Conservation (phyloP, 2,329 filamentous ascomycete species). For the Cladorrhinum sp. region DNA sequence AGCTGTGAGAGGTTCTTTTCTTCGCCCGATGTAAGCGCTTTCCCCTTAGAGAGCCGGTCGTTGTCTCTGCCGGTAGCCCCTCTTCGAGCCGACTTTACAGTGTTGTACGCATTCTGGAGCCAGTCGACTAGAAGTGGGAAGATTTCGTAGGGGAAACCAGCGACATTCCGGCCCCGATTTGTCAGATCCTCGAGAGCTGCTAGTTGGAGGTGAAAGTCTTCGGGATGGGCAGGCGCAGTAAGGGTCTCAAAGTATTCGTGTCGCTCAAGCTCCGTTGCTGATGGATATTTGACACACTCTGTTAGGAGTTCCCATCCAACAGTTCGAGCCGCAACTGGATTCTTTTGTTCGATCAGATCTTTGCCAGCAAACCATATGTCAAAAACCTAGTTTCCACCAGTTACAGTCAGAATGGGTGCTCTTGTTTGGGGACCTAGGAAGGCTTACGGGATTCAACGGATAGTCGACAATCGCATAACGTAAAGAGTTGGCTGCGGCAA, state of each 20-base stretch:
- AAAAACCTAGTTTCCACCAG: conserved; percentile 36
- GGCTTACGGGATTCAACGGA: conserved; percentile 49
- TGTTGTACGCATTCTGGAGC: conserved; percentile 55
- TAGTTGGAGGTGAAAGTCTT: conserved; percentile 67
- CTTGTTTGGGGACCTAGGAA: not conserved
- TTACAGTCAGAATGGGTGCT: not conserved
- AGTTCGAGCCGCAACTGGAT: conserved; percentile 50
- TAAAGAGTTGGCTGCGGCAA: conserved; percentile 56
- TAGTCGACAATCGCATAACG: conserved; percentile 56
- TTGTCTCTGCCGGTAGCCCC: conserved; percentile 41
- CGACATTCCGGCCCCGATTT: conserved; percentile 57
- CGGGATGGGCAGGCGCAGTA: conserved; percentile 51
- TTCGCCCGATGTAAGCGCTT: conserved; percentile 45
- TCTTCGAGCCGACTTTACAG: conserved; percentile 51
- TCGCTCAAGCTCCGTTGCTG: conserved; percentile 64
- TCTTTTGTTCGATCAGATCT: conserved; percentile 59
- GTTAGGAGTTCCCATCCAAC: conserved; percentile 65
- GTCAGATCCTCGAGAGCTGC: conserved; percentile 60
- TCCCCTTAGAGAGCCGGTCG: conserved; percentile 38
- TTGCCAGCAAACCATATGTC: conserved; percentile 66
- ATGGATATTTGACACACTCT: conserved; percentile 61
- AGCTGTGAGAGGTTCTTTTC: conserved; percentile 62
- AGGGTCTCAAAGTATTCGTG: conserved; percentile 64
- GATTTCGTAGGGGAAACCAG: conserved; percentile 66
- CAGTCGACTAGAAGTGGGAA: conserved; percentile 60